Evolutionary conservation across 2,329 filamentous ascomycete genomes (phyloP), one percentile per base, ranked within the genome.

Genomic region (Fusarium virguliforme): DNA sequence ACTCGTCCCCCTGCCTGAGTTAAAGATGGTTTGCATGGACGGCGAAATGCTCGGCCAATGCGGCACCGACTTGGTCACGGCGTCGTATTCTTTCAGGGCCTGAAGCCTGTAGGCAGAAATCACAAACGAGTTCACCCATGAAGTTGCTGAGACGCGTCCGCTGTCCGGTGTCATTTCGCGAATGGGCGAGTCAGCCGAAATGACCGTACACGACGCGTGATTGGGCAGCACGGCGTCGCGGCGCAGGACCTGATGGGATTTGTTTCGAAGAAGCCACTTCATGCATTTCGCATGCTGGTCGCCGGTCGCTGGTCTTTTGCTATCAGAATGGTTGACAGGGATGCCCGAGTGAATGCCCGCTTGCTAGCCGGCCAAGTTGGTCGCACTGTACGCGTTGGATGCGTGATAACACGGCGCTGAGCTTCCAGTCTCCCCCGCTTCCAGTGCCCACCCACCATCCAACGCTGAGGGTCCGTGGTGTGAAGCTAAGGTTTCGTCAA

Each of bases 371-470:
- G 34, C 40, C 5, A 26, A 30, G 32, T 22, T 34, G 9, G 32
- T 62, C 60, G 63, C 74, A 75, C 72, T 72, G 70, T 75, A 60
- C 60, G 55, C 35, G 54, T 62, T 65, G 62, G 12, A 48, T 43
- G 48, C 26, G 41, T 48, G 38, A 58, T 60, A 26, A 22, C 48
- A 43, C 18, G 38, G 57, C 18, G 35, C 24, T 32, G 22, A 41
- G 22, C 53, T 61, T 60, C 43, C 24, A 56, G 58, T 58, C 51
- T 55, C 46, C 72, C 59, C 72, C 66, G 62, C 73, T 73, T 62
- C 43, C n/a, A 34, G 62, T 41, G 55, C 41, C 60, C 41, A 41
- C 41, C 43, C 9, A 60, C 55, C 62, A 60, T 18, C 48, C 46
- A 50, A 30, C 26, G 26, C 26, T 30, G 50, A 55, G 22, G 58